These are phyloP conservation scores for Tulasnella sp. DNA, from an alignment of 768 basidiomycete genomes.

Conservation along the genomic window DNA sequence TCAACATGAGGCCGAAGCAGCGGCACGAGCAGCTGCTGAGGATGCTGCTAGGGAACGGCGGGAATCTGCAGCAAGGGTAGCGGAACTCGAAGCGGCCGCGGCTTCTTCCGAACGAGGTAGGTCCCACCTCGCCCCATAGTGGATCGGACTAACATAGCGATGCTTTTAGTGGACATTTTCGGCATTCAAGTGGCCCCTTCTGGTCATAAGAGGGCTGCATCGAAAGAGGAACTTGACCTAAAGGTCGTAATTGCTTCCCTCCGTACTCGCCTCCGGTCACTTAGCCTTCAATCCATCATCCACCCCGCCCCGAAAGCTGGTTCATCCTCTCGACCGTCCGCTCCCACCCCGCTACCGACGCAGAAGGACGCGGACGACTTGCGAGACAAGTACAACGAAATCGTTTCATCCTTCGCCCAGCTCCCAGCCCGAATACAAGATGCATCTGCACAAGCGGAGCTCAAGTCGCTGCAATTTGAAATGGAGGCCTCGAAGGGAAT, in stretches of 20 bases:
- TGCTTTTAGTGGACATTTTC: constrained; percentile 3
- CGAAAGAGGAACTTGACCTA: constrained; percentile 16
- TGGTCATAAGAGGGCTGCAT: constrained; percentile 17
- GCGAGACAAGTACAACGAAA: constrained; percentile 43
- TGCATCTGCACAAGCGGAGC: constrained; percentile 49
- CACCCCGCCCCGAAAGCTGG: constrained; percentile 37
- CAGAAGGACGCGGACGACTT: constrained; percentile 48
- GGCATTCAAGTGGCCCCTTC: constrained; percentile 8
- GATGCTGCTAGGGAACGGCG: constrained; percentile 25
- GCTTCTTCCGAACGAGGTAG: not conserved
- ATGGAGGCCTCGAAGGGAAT: constrained; percentile 49
- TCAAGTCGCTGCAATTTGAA: constrained; percentile 59
- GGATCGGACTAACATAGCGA: not conserved
- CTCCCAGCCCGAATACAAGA: constrained; percentile 46
- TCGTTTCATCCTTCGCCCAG: constrained; percentile 46
- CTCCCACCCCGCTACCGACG: constrained; percentile 46
- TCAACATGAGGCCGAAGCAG: constrained; percentile 9
- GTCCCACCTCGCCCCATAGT: not conserved
- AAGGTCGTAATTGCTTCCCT: constrained; percentile 47
- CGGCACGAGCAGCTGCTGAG: constrained; percentile 23
- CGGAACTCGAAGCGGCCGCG: not conserved
- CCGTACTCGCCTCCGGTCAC: constrained; percentile 56
- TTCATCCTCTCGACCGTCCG: not conserved
- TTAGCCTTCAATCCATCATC: constrained; percentile 55
- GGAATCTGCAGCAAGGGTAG: constrained; percentile 25